Evolutionary conservation across 2,329 filamentous ascomycete genomes (phyloP), one percentile per base, ranked within the genome.

Genomic region (Ambrosiella xylebori): DNA sequence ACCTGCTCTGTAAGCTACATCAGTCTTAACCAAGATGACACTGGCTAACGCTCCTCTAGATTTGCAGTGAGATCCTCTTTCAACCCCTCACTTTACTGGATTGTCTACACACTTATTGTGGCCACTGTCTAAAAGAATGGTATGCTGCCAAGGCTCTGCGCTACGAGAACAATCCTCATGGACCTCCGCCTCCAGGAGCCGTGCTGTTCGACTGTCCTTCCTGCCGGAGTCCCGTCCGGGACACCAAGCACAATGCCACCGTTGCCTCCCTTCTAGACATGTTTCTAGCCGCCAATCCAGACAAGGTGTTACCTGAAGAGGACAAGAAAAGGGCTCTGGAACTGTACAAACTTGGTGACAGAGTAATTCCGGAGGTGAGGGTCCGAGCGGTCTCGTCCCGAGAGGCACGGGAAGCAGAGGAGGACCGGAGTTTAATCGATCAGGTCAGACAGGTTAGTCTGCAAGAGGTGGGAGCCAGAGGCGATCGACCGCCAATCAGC

Each of bases 61-160:
- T 98, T 66, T 98, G 93, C 75, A 95, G 91, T 65, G 93, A 97
- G 70, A 80, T 95, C 63, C 82, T 95, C 62, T 94, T 88, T 71
- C 87, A 94, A 69, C 89, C 90, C 39, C 78, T 95, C 63, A 95
- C 89, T 36, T 81, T 95, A 54, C 86, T 95, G 69, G 88, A 95
- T 74, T 95, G 89, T 68, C 80, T 95, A 50, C 89, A 95, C 71
- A 96, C 91, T 51, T 98, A 94, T 71, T 98, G 93, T 74, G 93
- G 90, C 63, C 86, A 87, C 44, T 98, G 93, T 68, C 71, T 97
- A 60, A 95, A 95, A 70, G 88, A 95, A 73, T 98, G 93, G 93
- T 98, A 97, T 68, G 74, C 76, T 62, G 93, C 82, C 70, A 88
- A 95, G 69, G 82, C 83, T 41, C 74, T 76, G 37, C 74, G 76